These are phyloP conservation scores for Linnemannia schmuckeri DNA, from an alignment of 192 early-diverging fungal species.

Conservation along the genomic window DNA sequence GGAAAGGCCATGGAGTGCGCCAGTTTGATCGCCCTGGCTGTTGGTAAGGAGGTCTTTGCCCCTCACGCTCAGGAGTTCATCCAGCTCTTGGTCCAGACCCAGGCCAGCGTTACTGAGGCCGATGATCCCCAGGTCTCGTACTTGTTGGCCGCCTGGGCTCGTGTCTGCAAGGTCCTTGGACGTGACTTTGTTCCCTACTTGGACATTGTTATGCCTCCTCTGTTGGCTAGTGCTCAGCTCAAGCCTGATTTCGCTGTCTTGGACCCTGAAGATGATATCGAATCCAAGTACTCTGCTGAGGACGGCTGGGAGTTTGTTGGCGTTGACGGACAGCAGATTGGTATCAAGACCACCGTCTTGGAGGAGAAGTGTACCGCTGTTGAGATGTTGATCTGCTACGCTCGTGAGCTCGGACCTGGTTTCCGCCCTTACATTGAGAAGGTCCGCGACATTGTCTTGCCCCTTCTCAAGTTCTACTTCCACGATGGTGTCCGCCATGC, in stretches of 20 bases:
- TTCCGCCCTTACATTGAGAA: conserved; percentile 89
- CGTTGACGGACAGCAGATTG: conserved; percentile 94
- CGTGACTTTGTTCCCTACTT: conserved; percentile 95
- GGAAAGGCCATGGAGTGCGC: conserved; percentile 99
- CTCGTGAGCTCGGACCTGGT: conserved; percentile 88
- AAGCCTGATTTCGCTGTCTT: conserved; percentile 95
- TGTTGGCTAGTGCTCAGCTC: conserved; percentile 86
- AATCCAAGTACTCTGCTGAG: conserved; percentile 90
- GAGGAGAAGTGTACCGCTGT: conserved; percentile 99
- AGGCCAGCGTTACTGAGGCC: conserved; percentile 84
- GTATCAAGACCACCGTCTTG: conserved; percentile 93
- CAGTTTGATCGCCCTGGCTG: conserved; percentile 92
- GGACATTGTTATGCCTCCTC: conserved; percentile 91
- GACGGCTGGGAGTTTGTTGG: conserved; percentile 98
- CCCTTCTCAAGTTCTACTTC: conserved; percentile 96
- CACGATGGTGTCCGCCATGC: conserved; percentile 96
- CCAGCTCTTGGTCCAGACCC: conserved; percentile 82
- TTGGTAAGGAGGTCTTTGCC: conserved; percentile 91
- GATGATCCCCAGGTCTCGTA: conserved; percentile 96
- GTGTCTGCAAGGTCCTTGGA: conserved; percentile 95
- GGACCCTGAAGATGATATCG: conserved; percentile 84
- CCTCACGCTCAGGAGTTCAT: conserved; percentile 86
- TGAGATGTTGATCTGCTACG: conserved; percentile 97
- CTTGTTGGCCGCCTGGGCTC: conserved; percentile 95
- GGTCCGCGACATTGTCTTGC: conserved; percentile 88